Percentiles rank a stretch among this genome's conserved stretches.
Conservation (phyloP, 1,139 yeast species). For the Protomyces lactucae-debilis region DNA sequence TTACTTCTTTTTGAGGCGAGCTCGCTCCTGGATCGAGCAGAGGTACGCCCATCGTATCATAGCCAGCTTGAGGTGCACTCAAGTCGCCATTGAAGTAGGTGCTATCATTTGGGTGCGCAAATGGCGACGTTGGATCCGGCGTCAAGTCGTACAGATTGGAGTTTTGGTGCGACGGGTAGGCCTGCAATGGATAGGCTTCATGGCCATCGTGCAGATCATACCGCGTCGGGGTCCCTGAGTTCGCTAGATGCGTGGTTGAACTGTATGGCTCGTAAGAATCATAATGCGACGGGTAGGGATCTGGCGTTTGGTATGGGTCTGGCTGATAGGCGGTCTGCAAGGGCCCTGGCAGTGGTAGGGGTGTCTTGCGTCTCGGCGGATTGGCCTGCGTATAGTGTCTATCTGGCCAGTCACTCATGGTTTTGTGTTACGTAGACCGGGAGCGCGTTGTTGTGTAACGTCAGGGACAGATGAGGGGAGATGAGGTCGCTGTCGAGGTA, state of each 20-base stretch:
- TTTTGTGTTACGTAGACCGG: too few relatives aligned
- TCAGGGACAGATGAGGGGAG: too few relatives aligned
- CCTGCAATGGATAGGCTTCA: conserved; percentile 21
- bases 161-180: conserved; percentile 9
- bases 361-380: background rate
- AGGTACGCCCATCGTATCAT: conserved; percentile 12
- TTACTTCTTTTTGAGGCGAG: background rate
- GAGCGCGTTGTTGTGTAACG: background rate
- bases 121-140: conserved; percentile 19
- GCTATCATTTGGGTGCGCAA: conserved; percentile 7
- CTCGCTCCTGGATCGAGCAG: background rate
- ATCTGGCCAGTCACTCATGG: background rate
- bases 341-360: background rate
- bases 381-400: background rate
- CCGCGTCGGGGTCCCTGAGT: background rate
- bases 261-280: background rate
- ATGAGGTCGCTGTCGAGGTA: too few relatives aligned
- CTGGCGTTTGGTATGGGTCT: background rate
- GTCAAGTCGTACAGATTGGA: conserved; percentile 9
- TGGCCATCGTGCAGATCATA: conserved; percentile 1
- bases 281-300: background rate
- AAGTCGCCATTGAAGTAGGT: conserved; percentile 21
- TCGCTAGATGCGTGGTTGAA: background rate
- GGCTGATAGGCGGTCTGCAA: background rate
- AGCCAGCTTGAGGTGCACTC: background rate